Evolutionary conservation across 1,139 yeast species (phyloP).

Genomic region (Blastobotrys buckinghamii): DNA sequence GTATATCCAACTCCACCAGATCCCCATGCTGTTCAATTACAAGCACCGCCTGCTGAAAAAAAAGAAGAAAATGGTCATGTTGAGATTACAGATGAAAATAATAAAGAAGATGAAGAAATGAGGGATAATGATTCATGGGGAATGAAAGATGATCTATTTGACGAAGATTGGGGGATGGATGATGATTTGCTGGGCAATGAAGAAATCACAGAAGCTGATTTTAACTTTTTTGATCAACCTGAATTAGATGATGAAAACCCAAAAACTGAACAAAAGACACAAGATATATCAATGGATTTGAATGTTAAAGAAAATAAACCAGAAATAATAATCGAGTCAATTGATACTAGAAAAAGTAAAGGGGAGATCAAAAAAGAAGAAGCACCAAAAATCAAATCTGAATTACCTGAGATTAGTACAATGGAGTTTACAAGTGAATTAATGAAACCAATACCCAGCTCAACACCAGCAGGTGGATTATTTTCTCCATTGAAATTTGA

Average conservation of each 20-base stretch:
- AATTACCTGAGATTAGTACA: conserved; percentile 3
- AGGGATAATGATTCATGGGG: conserved; percentile 15
- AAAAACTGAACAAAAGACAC: background rate
- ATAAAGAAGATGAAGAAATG: background rate
- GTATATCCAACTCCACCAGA: conserved; percentile 37
- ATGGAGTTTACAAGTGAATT: conserved; percentile 10
- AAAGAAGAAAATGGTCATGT: conserved; percentile 13
- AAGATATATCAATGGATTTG: background rate
- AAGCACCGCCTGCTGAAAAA: no score
- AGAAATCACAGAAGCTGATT: conserved; percentile 38
- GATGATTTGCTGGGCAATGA: conserved; percentile 40
- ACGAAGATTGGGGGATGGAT: conserved; percentile 36
- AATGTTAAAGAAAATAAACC: background rate
- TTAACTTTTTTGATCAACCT: conserved; percentile 39
- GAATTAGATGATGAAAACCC: conserved; percentile 15
- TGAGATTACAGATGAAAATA: conserved; percentile 9
- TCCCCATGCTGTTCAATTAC: conserved; percentile 20
- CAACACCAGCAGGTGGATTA: conserved; percentile 40
- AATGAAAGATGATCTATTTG: conserved; percentile 9
- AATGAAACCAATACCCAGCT: conserved; percentile 7
- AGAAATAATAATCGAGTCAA: background rate
- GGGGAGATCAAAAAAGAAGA: background rate
- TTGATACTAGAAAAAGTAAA: background rate
- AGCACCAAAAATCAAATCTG: background rate
- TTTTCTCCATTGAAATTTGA: conserved; percentile 79